A percentile compares a stretch with the other conserved stretches of the same genome.
These are phyloP conservation scores for Nannizziopsis barbatae DNA, from an alignment of 2,329 filamentous ascomycete genomes.

Conservation along the genomic window DNA sequence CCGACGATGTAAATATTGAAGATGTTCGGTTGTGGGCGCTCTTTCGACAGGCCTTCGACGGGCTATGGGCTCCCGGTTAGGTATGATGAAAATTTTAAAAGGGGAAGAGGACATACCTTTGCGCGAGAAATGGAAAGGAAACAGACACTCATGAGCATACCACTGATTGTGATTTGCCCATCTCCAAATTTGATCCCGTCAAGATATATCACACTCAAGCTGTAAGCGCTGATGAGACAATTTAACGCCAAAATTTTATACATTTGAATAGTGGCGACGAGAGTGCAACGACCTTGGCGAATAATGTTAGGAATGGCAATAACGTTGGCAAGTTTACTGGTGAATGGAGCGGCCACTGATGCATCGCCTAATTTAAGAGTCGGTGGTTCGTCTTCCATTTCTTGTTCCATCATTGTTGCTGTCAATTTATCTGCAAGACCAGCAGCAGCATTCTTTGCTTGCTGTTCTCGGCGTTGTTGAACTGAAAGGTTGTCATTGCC, in stretches of 20 bases:
- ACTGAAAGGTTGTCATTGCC: conserved; percentile 38
- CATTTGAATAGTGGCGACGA: conserved; percentile 99
- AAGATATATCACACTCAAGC: conserved; percentile 86
- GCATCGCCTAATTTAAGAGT: conserved; percentile 95
- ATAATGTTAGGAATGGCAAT: conserved; percentile 97
- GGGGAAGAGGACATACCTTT: conserved; percentile 44
- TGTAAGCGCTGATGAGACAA: conserved; percentile 96
- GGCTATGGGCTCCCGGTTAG: conserved; percentile 39
- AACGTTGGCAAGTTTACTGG: conserved; percentile 92
- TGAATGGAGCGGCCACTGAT: conserved; percentile 93
- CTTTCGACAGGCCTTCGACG: conserved; percentile 89
- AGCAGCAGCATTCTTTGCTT: conserved; percentile 59
- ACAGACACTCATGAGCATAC: conserved; percentile 99
- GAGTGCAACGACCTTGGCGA: conserved; percentile 89
- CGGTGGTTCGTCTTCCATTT: conserved; percentile 81
- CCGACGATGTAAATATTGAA: conserved; percentile 99
- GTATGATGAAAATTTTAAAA: conserved; percentile 3
- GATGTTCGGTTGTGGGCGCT: conserved; percentile 95
- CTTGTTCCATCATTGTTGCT: conserved; percentile 75
- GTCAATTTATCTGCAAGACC: conserved; percentile 79
- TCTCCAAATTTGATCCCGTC: conserved; percentile 99
- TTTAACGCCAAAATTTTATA: conserved; percentile 99
- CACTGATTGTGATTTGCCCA: conserved; percentile 94
- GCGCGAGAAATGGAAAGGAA: conserved; percentile 98
- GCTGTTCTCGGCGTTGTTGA: conserved; percentile 42